Percentiles rank a stretch among this genome's conserved stretches.
Evolutionary conservation across 129 eudicot species (phyloP).

Genomic region (Flaveria trinervia): DNA sequence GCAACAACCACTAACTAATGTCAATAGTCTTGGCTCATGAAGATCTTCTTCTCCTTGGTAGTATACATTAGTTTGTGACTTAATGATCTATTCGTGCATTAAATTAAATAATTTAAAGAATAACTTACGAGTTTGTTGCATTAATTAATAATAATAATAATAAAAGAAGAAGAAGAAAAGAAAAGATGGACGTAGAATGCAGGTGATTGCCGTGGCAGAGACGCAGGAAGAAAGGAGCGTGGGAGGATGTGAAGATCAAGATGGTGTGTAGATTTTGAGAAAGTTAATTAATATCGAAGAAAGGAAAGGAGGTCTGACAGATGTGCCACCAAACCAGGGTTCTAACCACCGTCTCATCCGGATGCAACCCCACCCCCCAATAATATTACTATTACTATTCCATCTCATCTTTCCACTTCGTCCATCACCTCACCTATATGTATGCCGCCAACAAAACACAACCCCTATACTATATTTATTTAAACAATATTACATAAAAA

Average conservation of each 20-base stretch:
- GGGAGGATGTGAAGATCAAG: conserved; percentile 25
- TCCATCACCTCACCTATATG: background rate
- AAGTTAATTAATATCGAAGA: conserved; percentile 15
- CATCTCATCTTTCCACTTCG: background rate
- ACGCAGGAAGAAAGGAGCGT: conserved; percentile 35
- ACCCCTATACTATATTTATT: background rate
- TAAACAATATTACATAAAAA: no score
- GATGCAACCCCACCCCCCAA: conserved; percentile 36
- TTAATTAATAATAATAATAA: no score
- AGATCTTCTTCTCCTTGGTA: no score
- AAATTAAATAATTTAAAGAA: no score
- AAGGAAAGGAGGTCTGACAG: conserved; percentile 26
- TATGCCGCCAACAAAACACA: background rate
- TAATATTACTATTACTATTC: background rate
- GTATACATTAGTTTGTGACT: no score
- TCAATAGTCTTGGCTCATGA: no score
- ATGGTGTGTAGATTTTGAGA: background rate
- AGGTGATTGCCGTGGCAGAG: conserved; percentile 32
- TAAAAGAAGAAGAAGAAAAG: no score
- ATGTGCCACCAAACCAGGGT: conserved; percentile 42
- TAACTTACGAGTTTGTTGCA: no score
- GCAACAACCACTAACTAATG: no score
- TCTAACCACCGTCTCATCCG: conserved; percentile 43
- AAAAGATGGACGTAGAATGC: background rate
- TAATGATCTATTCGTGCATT: no score